Base-by-base conservation (phyloP, 441 rosid species). In the Aquilaria agallochum region DNA sequence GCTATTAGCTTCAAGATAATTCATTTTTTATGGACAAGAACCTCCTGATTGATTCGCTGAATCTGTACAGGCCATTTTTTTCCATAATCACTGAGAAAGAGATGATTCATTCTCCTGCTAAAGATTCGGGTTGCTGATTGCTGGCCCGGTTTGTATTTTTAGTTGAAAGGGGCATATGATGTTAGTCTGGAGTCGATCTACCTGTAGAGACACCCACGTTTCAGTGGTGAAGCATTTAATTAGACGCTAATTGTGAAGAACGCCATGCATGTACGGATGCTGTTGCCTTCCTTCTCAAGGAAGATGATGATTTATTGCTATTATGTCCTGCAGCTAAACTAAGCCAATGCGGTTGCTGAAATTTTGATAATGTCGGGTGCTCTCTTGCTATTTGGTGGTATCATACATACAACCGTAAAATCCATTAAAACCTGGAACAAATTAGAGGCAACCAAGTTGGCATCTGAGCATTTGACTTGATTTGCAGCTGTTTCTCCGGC, bases 1-100 rank as follows among this genome's bases (percentile, higher is more conserved):
- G 49, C 65, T 40, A 55, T 65, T 50, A 67, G 72, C 74, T 68
- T 65, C 61, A 34, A 56, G 65, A 68, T 66, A 63, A 72, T 71
- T 74, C 63, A 53, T 57, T 78, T 59, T 57, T 67, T 66, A 36
- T 44, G 20, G 57, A 64, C 66, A 53, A 60, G 44, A 54, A 61
- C 60, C 68, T 59, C 59, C 76, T 64, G 71, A 79, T 80, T 75
- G 65, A 61, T 77, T 73, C 57, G 54, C 69, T 59, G 53, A 65
- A 60, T 55, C 59, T 73, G 80, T 73, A 70, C 77, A 76, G 79
- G 79, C 72, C 45, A 68, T 71, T 74, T 71, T 77, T 81, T 72
- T 64, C 51, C 45, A 40, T 36, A 27, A 55, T 77, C 77, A 59
- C 76, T 67, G 50, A 11, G 63, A 52, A 50, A 54, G 45, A 50